Evolutionary conservation across 768 basidiomycete species (phyloP).

Genomic region (Multifurca ochricompacta): DNA sequence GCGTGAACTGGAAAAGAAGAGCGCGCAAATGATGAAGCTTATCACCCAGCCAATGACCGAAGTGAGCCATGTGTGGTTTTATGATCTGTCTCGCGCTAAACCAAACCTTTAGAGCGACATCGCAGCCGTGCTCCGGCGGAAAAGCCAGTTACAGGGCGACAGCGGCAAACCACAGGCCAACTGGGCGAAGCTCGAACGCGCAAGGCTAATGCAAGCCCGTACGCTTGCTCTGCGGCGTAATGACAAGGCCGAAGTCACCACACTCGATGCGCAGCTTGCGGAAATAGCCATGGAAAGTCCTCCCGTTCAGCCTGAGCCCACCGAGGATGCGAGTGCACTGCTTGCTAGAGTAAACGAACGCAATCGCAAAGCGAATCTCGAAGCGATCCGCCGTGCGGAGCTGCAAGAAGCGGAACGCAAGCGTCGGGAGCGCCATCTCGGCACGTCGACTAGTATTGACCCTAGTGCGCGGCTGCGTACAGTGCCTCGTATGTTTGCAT

Average conservation of each 20-base stretch:
- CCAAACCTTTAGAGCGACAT: slow-evolving; percentile 61
- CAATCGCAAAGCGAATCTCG: slow-evolving; percentile 78
- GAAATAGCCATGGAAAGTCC: slow-evolving; percentile 33
- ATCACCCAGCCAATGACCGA: slow-evolving; percentile 66
- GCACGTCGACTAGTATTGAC: slow-evolving; percentile 38
- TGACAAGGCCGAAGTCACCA: slow-evolving; percentile 53
- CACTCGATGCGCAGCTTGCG: slow-evolving; percentile 59
- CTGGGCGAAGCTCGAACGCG: slow-evolving; percentile 46
- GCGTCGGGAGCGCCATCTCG: slow-evolving; percentile 55
- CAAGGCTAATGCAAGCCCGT: slow-evolving; percentile 60
- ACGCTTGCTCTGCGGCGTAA: slow-evolving; percentile 69
- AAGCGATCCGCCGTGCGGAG: slow-evolving; percentile 73
- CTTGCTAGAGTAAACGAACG: slow-evolving; percentile 83
- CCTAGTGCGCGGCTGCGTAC: slow-evolving; percentile 65
- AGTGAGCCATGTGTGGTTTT: slow-evolving; percentile 31
- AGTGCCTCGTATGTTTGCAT: slow-evolving; percentile 48
- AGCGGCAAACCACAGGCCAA: slow-evolving; percentile 29
- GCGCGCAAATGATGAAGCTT: slow-evolving; percentile 51
- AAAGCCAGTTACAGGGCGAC: slow-evolving; percentile 32
- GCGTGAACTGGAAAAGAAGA: slow-evolving; percentile 58
- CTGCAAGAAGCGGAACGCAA: slow-evolving; percentile 60
- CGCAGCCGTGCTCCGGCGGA: slow-evolving; percentile 66
- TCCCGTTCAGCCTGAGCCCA: slow-evolving; percentile 12
- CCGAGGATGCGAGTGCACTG: slow-evolving; percentile 27
- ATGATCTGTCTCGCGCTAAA: neutral